Evolutionary conservation across 495 filamentous ascomycete genomes (phyloP).

Genomic region (Xylaria intraflava): DNA sequence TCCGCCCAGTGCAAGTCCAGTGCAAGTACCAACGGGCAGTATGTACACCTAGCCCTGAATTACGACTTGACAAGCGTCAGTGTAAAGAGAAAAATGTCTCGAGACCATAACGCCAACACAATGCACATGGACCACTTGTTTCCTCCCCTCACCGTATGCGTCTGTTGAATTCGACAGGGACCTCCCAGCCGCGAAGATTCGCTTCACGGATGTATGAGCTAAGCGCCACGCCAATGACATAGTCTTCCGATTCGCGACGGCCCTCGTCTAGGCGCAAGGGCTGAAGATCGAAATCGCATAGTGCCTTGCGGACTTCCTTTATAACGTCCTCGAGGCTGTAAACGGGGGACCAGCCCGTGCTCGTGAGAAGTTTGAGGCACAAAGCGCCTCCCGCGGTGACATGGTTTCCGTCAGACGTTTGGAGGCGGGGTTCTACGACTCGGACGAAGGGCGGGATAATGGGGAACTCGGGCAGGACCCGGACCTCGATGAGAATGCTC

Average conservation of each 20-base stretch:
- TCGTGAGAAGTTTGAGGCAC: conserved; percentile 89
- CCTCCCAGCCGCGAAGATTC: conserved; percentile 55
- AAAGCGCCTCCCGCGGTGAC: conserved; percentile 82
- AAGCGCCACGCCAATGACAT: conserved; percentile 63
- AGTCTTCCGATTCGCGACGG: conserved; percentile 40
- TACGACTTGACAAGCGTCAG: too few relatives aligned
- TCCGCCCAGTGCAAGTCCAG: too few relatives aligned
- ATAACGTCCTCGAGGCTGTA: conserved; percentile 73
- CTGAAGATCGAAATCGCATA: conserved; percentile 59
- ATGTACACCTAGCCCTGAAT: too few relatives aligned
- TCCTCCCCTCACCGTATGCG: too few relatives aligned
- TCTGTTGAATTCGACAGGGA: conserved; percentile 39
- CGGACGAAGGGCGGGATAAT: conserved; percentile 80
- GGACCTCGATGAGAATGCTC: conserved; percentile 73
- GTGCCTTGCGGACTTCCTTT: conserved; percentile 73
- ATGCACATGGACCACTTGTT: too few relatives aligned
- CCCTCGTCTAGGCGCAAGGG: conserved; percentile 57
- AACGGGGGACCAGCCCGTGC: conserved; percentile 70
- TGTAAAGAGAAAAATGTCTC: too few relatives aligned
- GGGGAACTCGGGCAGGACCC: conserved; percentile 68
- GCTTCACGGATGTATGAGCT: conserved; percentile 67
- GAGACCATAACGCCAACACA: too few relatives aligned
- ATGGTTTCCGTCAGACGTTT: conserved; percentile 79
- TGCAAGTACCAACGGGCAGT: too few relatives aligned
- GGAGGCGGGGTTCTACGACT: conserved; percentile 74